Evolutionary conservation across 164 flowering plant species (phyloP).

Genomic region (Aristolochia californica): DNA sequence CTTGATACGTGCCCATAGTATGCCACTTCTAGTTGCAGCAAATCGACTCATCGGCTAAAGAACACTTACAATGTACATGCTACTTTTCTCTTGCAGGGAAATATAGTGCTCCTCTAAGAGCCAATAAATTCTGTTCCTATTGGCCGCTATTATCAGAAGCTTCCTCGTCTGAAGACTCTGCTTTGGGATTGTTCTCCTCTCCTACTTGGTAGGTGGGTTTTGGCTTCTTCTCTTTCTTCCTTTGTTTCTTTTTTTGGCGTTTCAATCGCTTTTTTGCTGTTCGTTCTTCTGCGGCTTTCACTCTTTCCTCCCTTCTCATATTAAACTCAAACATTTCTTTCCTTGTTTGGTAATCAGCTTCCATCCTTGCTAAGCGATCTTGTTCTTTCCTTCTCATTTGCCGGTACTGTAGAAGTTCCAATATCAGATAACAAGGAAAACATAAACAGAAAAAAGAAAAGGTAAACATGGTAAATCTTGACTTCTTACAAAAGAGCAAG

Average conservation of each 20-base stretch:
- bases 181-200: slow-evolving; percentile 33
- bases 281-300: slow-evolving; percentile 76
- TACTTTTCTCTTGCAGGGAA: too few species aligned
- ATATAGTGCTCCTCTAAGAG: too few species aligned
- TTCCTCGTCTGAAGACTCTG: slow-evolving; percentile 42
- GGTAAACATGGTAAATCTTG: neutral
- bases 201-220: slow-evolving; percentile 11
- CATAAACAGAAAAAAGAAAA: neutral
- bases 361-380: slow-evolving; percentile 89
- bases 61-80: too few species aligned
- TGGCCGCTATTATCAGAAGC: slow-evolving; percentile 29
- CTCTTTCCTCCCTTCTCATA: slow-evolving; percentile 69
- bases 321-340: slow-evolving; percentile 61
- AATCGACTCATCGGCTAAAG: too few species aligned
- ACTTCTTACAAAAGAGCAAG: too few species aligned
- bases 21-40: too few species aligned
- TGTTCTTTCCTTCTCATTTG: slow-evolving; percentile 98
- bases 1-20: too few species aligned
- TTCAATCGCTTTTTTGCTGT: slow-evolving; percentile 87
- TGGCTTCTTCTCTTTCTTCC: slow-evolving; percentile 53
- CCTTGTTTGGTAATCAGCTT: slow-evolving; percentile 68
- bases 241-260: slow-evolving; percentile 87
- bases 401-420: slow-evolving; percentile 51
- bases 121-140: too few species aligned
- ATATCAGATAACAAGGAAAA: neutral